Evolutionary conservation across 108 stramenopile species (phyloP), one percentile per base, ranked within the genome.

Genomic region (Cyclotella kingstonii): DNA sequence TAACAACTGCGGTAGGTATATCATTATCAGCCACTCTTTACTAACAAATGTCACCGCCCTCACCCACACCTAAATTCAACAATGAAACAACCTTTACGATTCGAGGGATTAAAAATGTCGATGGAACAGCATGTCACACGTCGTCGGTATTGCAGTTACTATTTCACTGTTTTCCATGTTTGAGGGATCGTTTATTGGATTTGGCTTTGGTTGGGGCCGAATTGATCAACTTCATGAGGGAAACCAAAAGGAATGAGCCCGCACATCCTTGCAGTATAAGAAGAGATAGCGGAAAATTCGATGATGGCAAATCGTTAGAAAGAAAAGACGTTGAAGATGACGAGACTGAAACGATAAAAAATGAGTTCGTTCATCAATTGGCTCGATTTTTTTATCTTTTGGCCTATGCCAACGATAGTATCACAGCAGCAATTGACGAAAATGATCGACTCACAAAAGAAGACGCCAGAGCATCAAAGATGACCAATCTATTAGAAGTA

Each of bases 331-430:
- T 4, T 12, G 2, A 38, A 17, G 50, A 52, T 27, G 14, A 14
- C 22, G 19, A 60, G 7, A 19, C 5, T 3, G 3, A 49, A 17
- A 17, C 35, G 1, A 38, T 30, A n/a, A 22, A 61, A 30, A 28
- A 45, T 10, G 63, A 73, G 39, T 60, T 73, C 11, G 63, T 73
- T 5, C 65, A 73, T 38, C 63, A 60, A 23, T 35, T 73, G 11
- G 43, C 72, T 6, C 34, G 63, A 41, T 73, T 73, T 27, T 73
- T 60, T 58, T 45, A 46, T 22, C 50, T 60, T 11, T 47, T 73
- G 33, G 31, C 63, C 1, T 12, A 60, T 36, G 53, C 53, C 4
- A 44, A 54, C 26, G 54, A 55, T n/a, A 22, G 45, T 4, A n/a
- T 31, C 23, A 17, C 34, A 54, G 11, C 14, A 5, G 10, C 30